These are phyloP conservation scores for Tephrocybe sp. DNA, from an alignment of 768 basidiomycete species.

Conservation along the genomic window DNA sequence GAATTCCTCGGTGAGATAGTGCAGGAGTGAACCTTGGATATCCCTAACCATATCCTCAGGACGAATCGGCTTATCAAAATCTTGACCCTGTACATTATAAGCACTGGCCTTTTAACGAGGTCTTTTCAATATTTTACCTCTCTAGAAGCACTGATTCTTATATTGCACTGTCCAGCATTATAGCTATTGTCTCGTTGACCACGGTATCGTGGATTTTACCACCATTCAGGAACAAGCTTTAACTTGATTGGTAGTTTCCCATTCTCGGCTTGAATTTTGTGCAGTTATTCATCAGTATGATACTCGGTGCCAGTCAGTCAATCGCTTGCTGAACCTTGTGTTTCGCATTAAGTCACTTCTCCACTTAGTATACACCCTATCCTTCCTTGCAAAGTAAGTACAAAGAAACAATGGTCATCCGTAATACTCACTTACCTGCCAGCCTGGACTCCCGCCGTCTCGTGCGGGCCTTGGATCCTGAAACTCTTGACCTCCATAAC, in stretches of 20 bases:
- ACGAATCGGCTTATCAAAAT: slow-evolving; percentile 4
- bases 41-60: background rate
- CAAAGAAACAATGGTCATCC: background rate
- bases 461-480: background rate
- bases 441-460: slow-evolving; percentile 5
- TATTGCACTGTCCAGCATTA: background rate
- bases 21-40: too few species aligned
- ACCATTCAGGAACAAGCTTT: background rate
- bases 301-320: background rate
- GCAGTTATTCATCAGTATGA: background rate
- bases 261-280: background rate
- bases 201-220: background rate
- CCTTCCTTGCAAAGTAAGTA: slow-evolving; percentile 4
- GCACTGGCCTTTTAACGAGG: slow-evolving; percentile 6
- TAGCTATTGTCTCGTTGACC: slow-evolving; percentile 1
- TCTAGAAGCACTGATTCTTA: background rate
- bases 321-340: background rate
- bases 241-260: background rate
- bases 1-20: background rate
- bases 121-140: background rate
- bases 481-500: background rate
- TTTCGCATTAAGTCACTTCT: background rate
- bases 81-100: slow-evolving; percentile 6
- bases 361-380: background rate
- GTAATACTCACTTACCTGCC: background rate